Percentiles rank a stretch among this genome's conserved stretches.
phyloP scores from a whole-genome alignment of 306 rosid species.

The Mucuna pruriens region DNA sequence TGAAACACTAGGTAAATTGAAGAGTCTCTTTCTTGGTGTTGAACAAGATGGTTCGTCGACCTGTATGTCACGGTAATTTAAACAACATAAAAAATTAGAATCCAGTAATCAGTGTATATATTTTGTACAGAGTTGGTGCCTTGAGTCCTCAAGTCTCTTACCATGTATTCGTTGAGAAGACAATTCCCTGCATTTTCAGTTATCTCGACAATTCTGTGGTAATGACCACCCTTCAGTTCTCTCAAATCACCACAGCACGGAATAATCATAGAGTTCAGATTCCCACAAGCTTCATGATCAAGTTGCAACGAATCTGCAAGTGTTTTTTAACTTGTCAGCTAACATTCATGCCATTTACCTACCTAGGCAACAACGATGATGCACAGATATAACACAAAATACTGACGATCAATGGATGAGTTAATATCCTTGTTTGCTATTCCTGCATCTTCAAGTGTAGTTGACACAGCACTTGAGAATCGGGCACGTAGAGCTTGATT shows the following conservation, averaged over 20 bases:
- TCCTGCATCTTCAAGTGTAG: conserved; percentile 86
- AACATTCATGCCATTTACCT: neutral
- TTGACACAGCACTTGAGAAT: conserved; percentile 73
- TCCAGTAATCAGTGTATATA: neutral
- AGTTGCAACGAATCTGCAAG: conserved; percentile 92
- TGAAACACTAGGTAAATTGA: conserved; percentile 80
- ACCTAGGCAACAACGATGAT: neutral
- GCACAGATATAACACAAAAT: conserved; percentile 30
- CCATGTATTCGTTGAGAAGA: conserved; percentile 86
- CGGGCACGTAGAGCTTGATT: conserved; percentile 73
- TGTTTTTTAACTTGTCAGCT: conserved; percentile 38
- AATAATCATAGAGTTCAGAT: conserved; percentile 75
- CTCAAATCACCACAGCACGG: conserved; percentile 94
- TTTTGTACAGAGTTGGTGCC: neutral
- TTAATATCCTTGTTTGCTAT: conserved; percentile 79
- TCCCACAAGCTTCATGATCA: conserved; percentile 92
- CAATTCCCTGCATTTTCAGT: conserved; percentile 91
- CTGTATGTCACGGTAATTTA: conserved; percentile 45
- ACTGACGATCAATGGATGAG: conserved; percentile 84
- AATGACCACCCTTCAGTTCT: conserved; percentile 91
- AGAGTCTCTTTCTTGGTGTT: conserved; percentile 86
- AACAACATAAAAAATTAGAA: conserved; percentile 20
- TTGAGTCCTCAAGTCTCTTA: conserved; percentile 40
- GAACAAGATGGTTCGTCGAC: conserved; percentile 99
- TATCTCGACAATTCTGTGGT: conserved; percentile 89